Evolutionary conservation across 257 asterid species (phyloP).

Genomic region (Scutellaria barbata): DNA sequence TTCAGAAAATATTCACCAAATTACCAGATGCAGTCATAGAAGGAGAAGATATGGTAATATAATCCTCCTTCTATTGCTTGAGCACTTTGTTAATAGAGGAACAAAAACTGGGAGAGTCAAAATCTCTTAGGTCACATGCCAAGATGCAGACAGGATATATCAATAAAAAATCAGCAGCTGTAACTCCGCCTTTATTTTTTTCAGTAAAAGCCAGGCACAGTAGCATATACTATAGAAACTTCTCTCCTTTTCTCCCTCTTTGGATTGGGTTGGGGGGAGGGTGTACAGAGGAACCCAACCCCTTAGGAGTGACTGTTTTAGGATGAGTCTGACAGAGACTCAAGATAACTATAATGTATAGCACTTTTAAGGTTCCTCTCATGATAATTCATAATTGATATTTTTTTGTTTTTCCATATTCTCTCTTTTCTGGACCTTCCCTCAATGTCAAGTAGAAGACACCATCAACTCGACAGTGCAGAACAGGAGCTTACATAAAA

Average conservation of each 20-base stretch:
- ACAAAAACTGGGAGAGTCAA: conserved; percentile 10
- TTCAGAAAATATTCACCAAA: conserved; percentile 1
- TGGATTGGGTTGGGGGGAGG: neutral
- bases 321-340: too few relatives aligned
- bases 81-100: neutral
- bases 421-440: neutral
- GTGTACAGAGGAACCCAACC: too few relatives aligned
- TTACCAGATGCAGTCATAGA: neutral
- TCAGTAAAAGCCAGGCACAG: too few relatives aligned
- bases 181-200: too few relatives aligned
- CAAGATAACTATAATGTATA: too few relatives aligned
- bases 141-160: too few relatives aligned
- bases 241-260: too few relatives aligned
- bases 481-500: conserved; percentile 1
- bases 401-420: too few relatives aligned
- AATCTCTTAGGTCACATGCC: neutral
- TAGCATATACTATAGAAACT: too few relatives aligned
- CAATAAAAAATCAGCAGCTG: too few relatives aligned
- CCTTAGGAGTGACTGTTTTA: neutral
- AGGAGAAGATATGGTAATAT: neutral
- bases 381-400: neutral
- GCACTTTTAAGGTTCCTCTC: neutral
- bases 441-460: neutral
- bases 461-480: conserved; percentile 11
- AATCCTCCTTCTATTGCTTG: conserved; percentile 3